These are phyloP conservation scores for Fusarium falciforme DNA, from an alignment of 2,329 filamentous ascomycete genomes.

Conservation along the genomic window DNA sequence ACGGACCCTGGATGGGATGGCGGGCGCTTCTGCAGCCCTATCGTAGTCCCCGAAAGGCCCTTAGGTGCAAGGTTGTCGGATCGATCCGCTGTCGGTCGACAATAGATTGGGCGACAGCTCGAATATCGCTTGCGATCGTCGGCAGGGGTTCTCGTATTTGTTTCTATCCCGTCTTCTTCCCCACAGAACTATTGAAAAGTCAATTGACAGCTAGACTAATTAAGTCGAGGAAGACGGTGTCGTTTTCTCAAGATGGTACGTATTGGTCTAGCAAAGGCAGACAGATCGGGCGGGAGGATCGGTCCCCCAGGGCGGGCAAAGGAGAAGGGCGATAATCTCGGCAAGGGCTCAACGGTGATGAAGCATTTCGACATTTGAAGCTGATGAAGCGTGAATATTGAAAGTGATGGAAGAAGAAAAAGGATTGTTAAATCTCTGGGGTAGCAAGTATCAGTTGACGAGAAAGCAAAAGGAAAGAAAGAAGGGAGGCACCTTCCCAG, in stretches of 20 bases:
- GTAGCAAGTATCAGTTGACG: conserved; percentile 9
- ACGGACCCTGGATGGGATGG: conserved; percentile 19
- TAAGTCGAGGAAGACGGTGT: not conserved
- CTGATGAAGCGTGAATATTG: not conserved
- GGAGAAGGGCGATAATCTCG: not conserved
- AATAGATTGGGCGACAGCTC: conserved; percentile 20
- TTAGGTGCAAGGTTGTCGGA: conserved; percentile 25
- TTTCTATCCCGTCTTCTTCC: not conserved
- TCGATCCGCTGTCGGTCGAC: conserved; percentile 25
- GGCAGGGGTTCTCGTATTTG: conserved; percentile 30
- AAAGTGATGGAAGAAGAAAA: not conserved
- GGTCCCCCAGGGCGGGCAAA: not conserved
- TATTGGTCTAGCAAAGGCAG: not conserved
- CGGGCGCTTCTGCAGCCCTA: conserved; percentile 36
- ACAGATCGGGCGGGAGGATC: not conserved
- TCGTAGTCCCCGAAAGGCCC: conserved; percentile 23
- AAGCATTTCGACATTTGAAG: conserved; percentile 7
- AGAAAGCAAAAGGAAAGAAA: conserved; percentile 9
- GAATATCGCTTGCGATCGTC: conserved; percentile 26
- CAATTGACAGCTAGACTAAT: not conserved
- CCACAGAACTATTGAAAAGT: not conserved
- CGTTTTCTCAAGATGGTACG: not conserved
- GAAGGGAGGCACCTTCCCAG: conserved; percentile 2
- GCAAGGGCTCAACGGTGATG: conserved; percentile 11
- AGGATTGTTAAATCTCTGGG: not conserved